Percentiles rank a stretch among this genome's conserved stretches.
phyloP scores from a whole-genome alignment of 192 early-diverging fungal species.

The Geranomyces variabilis region DNA sequence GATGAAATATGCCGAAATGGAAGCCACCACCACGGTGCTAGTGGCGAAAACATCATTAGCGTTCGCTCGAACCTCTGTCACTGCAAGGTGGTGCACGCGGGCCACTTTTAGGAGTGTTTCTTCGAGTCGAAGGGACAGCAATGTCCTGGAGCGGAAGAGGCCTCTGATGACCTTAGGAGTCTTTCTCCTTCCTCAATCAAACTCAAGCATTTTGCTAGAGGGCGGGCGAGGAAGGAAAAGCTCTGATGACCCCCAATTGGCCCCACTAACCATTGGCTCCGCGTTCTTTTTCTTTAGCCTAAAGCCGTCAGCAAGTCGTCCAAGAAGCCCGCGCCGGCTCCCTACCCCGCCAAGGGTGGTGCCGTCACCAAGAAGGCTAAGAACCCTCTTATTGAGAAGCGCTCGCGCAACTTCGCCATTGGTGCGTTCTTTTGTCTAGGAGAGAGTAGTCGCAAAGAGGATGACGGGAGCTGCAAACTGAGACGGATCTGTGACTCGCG shows the following conservation, averaged over 20 bases:
- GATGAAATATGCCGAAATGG: background rate
- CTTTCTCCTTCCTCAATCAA: conserved; percentile 3
- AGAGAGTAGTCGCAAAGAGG: too few relatives aligned
- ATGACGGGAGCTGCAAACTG: background rate
- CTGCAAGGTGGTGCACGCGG: background rate
- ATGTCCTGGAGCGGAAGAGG: background rate
- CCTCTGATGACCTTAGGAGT: conserved; percentile 33
- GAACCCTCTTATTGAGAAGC: conserved; percentile 96
- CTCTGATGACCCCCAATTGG: conserved; percentile 28
- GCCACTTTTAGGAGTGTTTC: conserved; percentile 9
- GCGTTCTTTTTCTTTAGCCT: conserved; percentile 3
- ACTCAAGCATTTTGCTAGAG: too few relatives aligned
- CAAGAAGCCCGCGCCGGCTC: conserved; percentile 94
- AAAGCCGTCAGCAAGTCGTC: conserved; percentile 43
- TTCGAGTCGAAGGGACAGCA: background rate
- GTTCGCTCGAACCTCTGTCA: background rate
- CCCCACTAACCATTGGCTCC: conserved; percentile 22
- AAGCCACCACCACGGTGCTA: background rate
- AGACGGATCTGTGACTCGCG: background rate
- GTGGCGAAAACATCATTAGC: background rate
- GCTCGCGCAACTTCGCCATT: conserved; percentile 92
- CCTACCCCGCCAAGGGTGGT: conserved; percentile 72
- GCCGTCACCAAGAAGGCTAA: conserved; percentile 55
- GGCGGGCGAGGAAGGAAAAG: background rate
- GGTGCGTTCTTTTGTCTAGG: conserved; percentile 61